phyloP scores from a whole-genome alignment of 345 rosid genomes.

The Gossypium arboreum region DNA sequence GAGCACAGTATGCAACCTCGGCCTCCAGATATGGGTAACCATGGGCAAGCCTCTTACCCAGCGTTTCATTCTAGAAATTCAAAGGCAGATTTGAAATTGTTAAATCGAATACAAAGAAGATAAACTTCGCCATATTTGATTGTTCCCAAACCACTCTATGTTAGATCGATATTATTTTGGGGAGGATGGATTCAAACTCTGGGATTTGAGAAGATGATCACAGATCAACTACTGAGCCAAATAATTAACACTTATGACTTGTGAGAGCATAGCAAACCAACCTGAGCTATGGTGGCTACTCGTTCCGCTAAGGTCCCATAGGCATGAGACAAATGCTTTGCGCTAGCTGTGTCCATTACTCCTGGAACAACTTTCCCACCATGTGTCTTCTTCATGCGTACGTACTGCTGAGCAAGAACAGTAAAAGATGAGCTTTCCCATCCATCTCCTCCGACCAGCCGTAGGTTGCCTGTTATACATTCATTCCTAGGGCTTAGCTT shows the following conservation, averaged over 20 bases:
- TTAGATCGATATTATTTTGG: neutral
- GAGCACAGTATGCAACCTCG: constrained; percentile 78
- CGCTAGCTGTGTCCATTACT: constrained; percentile 77
- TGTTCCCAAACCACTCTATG: neutral
- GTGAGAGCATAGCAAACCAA: constrained; percentile 24
- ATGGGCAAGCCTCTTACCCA: constrained; percentile 91
- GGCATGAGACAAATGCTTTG: constrained; percentile 91
- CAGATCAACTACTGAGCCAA: neutral
- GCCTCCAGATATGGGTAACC: constrained; percentile 70
- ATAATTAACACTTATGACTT: neutral
- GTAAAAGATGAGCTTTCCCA: constrained; percentile 92
- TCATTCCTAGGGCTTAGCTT: constrained; percentile 58
- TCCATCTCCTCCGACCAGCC: constrained; percentile 76
- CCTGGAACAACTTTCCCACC: constrained; percentile 86
- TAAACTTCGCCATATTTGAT: too few relatives aligned
- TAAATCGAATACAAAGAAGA: neutral
- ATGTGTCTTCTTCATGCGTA: constrained; percentile 75
- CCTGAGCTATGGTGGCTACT: constrained; percentile 93
- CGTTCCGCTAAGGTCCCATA: constrained; percentile 80
- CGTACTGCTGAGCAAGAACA: constrained; percentile 77
- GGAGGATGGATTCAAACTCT: too few relatives aligned
- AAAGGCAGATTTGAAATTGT: neutral
- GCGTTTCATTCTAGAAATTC: constrained; percentile 57
- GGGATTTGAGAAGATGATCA: too few relatives aligned
- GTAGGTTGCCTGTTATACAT: constrained; percentile 63